Evolutionary conservation across 2,329 filamentous ascomycete genomes (phyloP).

Genomic region (Aureobasidium sp.): DNA sequence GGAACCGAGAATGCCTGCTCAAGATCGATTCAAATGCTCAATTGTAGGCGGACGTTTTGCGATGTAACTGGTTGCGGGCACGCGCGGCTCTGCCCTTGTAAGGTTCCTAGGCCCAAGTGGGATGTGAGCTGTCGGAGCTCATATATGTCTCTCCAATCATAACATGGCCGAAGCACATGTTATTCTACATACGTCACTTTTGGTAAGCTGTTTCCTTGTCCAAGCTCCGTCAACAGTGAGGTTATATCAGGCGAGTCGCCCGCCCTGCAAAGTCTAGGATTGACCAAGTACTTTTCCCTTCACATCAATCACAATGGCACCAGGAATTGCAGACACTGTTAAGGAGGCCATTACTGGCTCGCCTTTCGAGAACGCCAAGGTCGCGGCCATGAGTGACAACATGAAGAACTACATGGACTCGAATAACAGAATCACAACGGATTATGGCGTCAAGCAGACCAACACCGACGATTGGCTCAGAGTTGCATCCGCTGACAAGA

Average conservation of each 20-base stretch:
- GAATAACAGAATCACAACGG: slow-evolving; percentile 61
- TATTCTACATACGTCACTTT: background rate
- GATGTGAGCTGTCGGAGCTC: background rate
- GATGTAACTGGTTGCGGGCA: background rate
- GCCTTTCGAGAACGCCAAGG: slow-evolving; percentile 42
- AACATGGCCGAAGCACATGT: background rate
- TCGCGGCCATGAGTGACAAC: slow-evolving; percentile 53
- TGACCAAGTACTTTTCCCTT: background rate
- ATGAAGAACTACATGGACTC: slow-evolving; percentile 51
- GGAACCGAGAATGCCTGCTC: background rate
- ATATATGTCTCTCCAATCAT: background rate
- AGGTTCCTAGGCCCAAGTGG: background rate
- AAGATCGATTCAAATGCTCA: background rate
- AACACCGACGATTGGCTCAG: slow-evolving; percentile 75
- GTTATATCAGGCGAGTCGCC: background rate
- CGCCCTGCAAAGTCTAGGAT: background rate
- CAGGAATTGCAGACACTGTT: slow-evolving; percentile 15
- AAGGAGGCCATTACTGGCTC: slow-evolving; percentile 27
- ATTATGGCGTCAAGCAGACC: slow-evolving; percentile 66
- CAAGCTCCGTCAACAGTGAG: background rate
- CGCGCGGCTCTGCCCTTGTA: background rate
- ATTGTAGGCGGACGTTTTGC: background rate
- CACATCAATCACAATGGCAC: slow-evolving; percentile 6
- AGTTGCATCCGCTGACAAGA: slow-evolving; percentile 53
- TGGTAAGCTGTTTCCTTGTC: background rate